These are phyloP conservation scores for Magnaporthiopsis incrustans DNA, from an alignment of 2,329 filamentous ascomycete species.

Conservation along the genomic window DNA sequence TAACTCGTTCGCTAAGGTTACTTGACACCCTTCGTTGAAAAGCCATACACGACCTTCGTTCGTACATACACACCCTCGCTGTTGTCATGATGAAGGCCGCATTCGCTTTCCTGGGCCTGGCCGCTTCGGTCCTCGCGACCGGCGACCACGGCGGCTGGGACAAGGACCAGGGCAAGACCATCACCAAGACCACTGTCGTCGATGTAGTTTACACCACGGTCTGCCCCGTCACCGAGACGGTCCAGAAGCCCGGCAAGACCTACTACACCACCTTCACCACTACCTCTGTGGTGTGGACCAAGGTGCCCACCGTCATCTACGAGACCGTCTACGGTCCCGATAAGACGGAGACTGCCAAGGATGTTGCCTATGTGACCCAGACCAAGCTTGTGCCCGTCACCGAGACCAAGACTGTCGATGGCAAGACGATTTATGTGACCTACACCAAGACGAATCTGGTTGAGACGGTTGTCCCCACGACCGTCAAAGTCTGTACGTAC, in stretches of 20 bases:
- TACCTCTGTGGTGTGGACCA: conserved; percentile 30
- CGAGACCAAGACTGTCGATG: conserved; percentile 33
- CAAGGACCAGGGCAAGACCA: conserved; percentile 10
- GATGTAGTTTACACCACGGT: conserved; percentile 30
- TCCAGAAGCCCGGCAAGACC: conserved; percentile 27
- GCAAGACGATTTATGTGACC: conserved; percentile 30
- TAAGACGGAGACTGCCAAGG: conserved; percentile 28
- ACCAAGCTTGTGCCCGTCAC: conserved; percentile 38
- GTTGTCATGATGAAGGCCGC: conserved; percentile 21
- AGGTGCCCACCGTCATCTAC: conserved; percentile 19
- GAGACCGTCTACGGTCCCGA: conserved; percentile 26
- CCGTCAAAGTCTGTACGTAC: conserved; percentile 13
- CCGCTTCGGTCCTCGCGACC: conserved; percentile 19
- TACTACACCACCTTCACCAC: conserved; percentile 33
- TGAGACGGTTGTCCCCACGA: conserved; percentile 22
- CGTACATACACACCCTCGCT: conserved; percentile 10
- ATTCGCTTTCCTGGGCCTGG: conserved; percentile 23
- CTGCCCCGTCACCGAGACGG: conserved; percentile 26
- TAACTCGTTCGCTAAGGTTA: conserved; percentile 23
- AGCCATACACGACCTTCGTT: conserved; percentile 10
- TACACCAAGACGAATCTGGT: conserved; percentile 31
- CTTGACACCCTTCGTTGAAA: conserved; percentile 17
- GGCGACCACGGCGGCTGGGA: conserved; percentile 14
- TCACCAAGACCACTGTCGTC: conserved; percentile 21
- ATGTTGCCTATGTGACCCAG: conserved; percentile 31